phyloP scores from a whole-genome alignment of 2,329 filamentous ascomycete species.

The Alternaria gaisen region DNA sequence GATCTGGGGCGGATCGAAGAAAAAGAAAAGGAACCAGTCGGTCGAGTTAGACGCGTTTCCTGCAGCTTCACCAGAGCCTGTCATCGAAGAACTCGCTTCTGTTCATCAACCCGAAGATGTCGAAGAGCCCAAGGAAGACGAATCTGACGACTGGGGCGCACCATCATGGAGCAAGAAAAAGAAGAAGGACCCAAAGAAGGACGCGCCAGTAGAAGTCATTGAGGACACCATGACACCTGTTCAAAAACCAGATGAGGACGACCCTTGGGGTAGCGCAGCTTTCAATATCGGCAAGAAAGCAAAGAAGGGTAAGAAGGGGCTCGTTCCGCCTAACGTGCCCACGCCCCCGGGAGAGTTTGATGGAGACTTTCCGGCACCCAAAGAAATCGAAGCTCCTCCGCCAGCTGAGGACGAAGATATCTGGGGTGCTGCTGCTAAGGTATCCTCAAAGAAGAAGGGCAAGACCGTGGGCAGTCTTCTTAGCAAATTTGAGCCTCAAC shows the following conservation, averaged over 20 bases:
- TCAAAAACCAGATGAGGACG: constrained; percentile 56
- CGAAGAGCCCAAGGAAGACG: constrained; percentile 60
- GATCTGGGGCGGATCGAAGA: constrained; percentile 55
- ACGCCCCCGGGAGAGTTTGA: constrained; percentile 57
- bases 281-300: constrained; percentile 60
- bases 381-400: constrained; percentile 59
- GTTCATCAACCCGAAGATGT: constrained; percentile 58
- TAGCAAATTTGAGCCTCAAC: constrained; percentile 40
- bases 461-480: constrained; percentile 38
- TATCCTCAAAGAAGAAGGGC: constrained; percentile 47
- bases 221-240: constrained; percentile 53
- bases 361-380: constrained; percentile 56
- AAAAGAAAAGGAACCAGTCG: constrained; percentile 57
- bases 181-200: constrained; percentile 51
- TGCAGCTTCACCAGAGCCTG: constrained; percentile 36
- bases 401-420: constrained; percentile 47
- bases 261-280: constrained; percentile 48
- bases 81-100: constrained; percentile 38
- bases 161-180: constrained; percentile 65
- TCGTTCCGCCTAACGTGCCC: constrained; percentile 59
- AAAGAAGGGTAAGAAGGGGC: constrained; percentile 65
- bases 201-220: constrained; percentile 50
- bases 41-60: constrained; percentile 47
- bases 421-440: constrained; percentile 34
- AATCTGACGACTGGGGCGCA: constrained; percentile 65